These are phyloP conservation scores for Protoeuglena noctilucae DNA, from an alignment of 139 green algal species.

Conservation along the genomic window DNA sequence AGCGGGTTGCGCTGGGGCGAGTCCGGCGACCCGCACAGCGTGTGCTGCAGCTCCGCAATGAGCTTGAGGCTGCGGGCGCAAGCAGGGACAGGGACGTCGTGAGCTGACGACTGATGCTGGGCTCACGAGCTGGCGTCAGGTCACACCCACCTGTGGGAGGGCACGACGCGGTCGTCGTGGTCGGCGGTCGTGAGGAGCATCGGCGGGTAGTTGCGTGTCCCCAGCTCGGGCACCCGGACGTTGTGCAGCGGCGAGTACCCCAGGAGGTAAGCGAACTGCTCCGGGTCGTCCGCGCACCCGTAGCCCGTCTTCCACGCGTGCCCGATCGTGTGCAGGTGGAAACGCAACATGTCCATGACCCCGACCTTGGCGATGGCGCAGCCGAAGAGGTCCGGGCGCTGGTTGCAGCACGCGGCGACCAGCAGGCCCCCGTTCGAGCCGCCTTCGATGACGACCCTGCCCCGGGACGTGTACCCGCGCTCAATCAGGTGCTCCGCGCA, in stretches of 20 bases:
- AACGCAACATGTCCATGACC: constrained; percentile 89
- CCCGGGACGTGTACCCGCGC: constrained; percentile 31
- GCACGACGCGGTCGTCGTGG: constrained; percentile 75
- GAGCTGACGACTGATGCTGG: no score
- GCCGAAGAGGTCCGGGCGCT: constrained; percentile 77
- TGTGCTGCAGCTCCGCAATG: constrained; percentile 57
- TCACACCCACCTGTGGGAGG: no score
- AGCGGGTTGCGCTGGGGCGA: constrained; percentile 65
- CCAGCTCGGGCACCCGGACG: constrained; percentile 33
- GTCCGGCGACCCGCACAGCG: constrained; percentile 18
- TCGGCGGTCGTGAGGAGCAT: constrained; percentile 69
- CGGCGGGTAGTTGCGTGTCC: constrained; percentile 54
- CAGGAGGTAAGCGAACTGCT: constrained; percentile 50
- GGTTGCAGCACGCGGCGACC: constrained; percentile 78
- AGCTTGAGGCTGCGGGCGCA: constrained; percentile 78
- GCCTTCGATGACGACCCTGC: constrained; percentile 60
- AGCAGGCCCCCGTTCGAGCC: constrained; percentile 80
- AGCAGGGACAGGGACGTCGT: no score
- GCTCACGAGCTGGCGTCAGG: no score
- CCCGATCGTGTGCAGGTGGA: constrained; percentile 85
- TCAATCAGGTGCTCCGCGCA: constrained; percentile 53
- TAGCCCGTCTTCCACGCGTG: constrained; percentile 47
- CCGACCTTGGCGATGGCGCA: constrained; percentile 65
- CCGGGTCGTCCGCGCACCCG: constrained; percentile 48
- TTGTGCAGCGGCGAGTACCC: constrained; percentile 84